Evolutionary conservation across 139 green algal genomes (phyloP).

Genomic region (Pleodorina starrii): DNA sequence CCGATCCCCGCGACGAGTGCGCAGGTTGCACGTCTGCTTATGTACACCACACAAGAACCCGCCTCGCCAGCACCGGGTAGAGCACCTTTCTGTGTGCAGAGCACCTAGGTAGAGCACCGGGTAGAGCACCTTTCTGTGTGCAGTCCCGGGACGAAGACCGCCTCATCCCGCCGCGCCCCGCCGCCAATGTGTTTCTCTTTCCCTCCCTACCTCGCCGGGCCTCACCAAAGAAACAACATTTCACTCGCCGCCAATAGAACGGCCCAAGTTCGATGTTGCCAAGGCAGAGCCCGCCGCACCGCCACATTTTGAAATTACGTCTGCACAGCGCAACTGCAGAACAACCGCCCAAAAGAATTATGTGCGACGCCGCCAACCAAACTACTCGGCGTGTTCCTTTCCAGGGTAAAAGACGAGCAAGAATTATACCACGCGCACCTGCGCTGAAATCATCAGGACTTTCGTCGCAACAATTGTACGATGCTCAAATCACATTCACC

Average conservation of each 20-base stretch:
- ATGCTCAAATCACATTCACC: neutral
- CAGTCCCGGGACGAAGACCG: no score
- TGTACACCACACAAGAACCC: no score
- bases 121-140: neutral
- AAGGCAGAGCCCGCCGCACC: neutral
- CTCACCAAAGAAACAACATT: neutral
- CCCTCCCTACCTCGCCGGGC: no score
- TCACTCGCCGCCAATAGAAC: neutral
- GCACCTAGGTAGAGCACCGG: no score
- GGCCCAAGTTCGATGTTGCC: neutral
- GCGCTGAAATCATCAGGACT: constrained; percentile 4
- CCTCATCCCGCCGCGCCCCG: no score
- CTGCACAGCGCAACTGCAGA: no score
- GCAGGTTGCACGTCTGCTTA: no score
- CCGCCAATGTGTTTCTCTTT: no score
- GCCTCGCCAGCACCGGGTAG: neutral
- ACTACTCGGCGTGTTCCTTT: neutral
- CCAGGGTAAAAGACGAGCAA: neutral
- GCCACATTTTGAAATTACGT: no score
- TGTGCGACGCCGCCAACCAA: neutral
- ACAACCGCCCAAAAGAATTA: neutral
- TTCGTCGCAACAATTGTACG: neutral
- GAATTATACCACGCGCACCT: constrained; percentile 14
- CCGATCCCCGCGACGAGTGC: no score
- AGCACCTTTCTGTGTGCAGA: neutral